A percentile compares a stretch with the other conserved stretches of the same genome.
Evolutionary conservation across 2,329 filamentous ascomycete species (phyloP).

Genomic region (Atkinsonella texensis): DNA sequence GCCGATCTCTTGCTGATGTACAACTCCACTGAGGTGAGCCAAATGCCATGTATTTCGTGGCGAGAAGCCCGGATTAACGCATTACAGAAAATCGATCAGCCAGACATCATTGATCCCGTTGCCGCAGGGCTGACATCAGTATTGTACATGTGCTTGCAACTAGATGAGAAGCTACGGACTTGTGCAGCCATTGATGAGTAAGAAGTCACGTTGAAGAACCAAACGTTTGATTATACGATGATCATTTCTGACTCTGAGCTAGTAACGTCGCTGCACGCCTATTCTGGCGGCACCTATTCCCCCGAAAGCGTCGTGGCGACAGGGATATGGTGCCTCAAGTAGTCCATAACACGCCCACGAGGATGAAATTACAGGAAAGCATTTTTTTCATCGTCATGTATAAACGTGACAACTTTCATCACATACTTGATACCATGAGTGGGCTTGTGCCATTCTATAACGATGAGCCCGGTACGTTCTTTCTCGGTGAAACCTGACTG

Average conservation of each 20-base stretch:
- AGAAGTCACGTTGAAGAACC: not conserved
- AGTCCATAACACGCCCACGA: constrained; percentile 41
- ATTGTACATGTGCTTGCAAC: constrained; percentile 19
- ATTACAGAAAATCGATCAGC: constrained; percentile 16
- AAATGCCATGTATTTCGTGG: constrained; percentile 1
- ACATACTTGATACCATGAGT: constrained; percentile 33
- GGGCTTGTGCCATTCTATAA: constrained; percentile 25
- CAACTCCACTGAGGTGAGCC: constrained; percentile 27
- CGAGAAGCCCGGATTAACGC: not conserved
- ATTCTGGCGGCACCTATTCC: constrained; percentile 56
- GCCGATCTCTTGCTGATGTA: constrained; percentile 26
- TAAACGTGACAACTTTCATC: constrained; percentile 33
- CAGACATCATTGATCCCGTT: constrained; percentile 16
- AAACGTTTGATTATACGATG: not conserved
- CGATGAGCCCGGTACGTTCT: constrained; percentile 25
- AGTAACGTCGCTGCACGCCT: constrained; percentile 28
- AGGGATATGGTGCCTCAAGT: constrained; percentile 22
- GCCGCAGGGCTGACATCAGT: constrained; percentile 19
- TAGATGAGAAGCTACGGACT: constrained; percentile 14
- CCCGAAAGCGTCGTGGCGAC: constrained; percentile 17
- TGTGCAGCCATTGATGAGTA: constrained; percentile 17
- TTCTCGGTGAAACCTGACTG: not conserved
- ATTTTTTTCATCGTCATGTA: constrained; percentile 44
- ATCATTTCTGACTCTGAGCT: constrained; percentile 5
- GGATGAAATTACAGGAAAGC: constrained; percentile 48